These are phyloP conservation scores for Citeromyces siamensis DNA, from an alignment of 1,139 yeast genomes.

Conservation along the genomic window DNA sequence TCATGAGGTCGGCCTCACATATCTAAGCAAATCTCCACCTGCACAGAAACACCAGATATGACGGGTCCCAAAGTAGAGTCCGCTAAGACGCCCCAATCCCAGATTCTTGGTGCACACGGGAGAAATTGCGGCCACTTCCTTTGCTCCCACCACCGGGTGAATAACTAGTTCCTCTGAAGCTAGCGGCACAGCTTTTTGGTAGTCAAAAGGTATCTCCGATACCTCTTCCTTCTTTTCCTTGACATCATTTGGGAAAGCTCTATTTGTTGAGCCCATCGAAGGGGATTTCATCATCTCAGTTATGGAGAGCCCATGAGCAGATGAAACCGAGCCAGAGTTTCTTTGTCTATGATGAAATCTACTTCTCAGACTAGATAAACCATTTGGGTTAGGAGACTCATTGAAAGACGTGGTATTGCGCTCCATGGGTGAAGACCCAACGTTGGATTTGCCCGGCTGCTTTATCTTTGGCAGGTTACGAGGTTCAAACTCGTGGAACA, in stretches of 20 bases:
- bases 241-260: constrained; percentile 6
- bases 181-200: background rate
- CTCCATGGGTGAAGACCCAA: background rate
- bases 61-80: constrained; percentile 24
- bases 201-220: background rate
- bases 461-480: constrained; percentile 41
- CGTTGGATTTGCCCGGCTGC: constrained; percentile 8
- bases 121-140: constrained; percentile 14
- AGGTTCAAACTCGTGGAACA: constrained; percentile 68
- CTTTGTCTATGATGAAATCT: constrained; percentile 4
- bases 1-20: constrained; percentile 14
- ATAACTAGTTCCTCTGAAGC: constrained; percentile 8
- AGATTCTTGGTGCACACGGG: constrained; percentile 19
- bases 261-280: constrained; percentile 8
- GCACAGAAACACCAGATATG: constrained; percentile 39
- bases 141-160: constrained; percentile 13
- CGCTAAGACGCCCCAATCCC: constrained; percentile 29
- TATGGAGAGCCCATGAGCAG: constrained; percentile 13
- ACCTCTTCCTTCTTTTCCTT: constrained; percentile 3
- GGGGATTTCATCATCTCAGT: constrained; percentile 16
- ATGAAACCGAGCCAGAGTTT: constrained; percentile 15
- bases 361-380: background rate
- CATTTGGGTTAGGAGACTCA: background rate
- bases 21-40: constrained; percentile 38
- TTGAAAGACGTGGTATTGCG: background rate